These are phyloP conservation scores for Aspergillus sp. DNA, from an alignment of 2,329 filamentous ascomycete species.

Conservation along the genomic window DNA sequence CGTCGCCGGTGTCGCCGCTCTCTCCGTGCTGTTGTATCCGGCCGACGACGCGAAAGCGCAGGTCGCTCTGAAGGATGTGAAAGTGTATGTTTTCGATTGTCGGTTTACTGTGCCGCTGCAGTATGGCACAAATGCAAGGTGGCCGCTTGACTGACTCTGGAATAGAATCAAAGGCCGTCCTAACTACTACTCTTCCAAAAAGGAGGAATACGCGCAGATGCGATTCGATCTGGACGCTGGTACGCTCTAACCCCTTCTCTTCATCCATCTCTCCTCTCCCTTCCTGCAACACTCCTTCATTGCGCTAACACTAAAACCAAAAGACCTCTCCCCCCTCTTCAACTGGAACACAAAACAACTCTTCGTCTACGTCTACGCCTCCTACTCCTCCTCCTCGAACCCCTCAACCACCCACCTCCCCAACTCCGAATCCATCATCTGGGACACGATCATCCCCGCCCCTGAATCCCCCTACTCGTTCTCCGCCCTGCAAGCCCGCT, in stretches of 20 bases:
- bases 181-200: conserved; percentile 91
- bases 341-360: conserved; percentile 99
- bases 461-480: conserved; percentile 46
- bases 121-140: neutral
- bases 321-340: conserved; percentile 86
- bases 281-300: neutral
- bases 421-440: conserved; percentile 73
- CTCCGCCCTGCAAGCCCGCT: conserved; percentile 36
- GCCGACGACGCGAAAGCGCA: conserved; percentile 55
- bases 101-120: too few species aligned
- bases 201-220: conserved; percentile 93
- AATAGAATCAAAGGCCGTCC: conserved; percentile 79
- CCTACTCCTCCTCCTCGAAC: conserved; percentile 51
- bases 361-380: conserved; percentile 92
- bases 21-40: conserved; percentile 68
- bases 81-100: conserved; percentile 64
- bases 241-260: conserved; percentile 27
- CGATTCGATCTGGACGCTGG: conserved; percentile 86
- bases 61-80: conserved; percentile 60
- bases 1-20: conserved; percentile 75
- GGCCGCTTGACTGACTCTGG: conserved; percentile 7
- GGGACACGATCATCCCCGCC: conserved; percentile 89
- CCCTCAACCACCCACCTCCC: conserved; percentile 21
- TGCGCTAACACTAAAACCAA: neutral
- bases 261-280: neutral